Base-by-base conservation (phyloP, 2,329 filamentous ascomycete species). In the Calonectria fujianensis region DNA sequence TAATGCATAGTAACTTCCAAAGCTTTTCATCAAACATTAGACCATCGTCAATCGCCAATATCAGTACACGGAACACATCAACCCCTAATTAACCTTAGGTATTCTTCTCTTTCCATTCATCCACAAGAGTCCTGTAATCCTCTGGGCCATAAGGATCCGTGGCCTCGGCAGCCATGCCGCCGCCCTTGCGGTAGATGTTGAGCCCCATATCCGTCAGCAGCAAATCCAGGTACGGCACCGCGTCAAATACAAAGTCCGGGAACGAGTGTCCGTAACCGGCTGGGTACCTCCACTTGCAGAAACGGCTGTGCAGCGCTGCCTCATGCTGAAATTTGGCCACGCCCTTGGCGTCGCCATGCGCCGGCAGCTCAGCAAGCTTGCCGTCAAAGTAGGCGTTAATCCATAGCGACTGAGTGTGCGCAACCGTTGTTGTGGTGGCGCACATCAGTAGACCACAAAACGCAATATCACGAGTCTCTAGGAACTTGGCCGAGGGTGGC, bases 161-260 rank as follows among this genome's bases (percentile, higher is more conserved):
- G 37, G 89, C 85, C 79, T 93, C 91, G 1, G 85, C 85, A 67
- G 88, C 79, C 80, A 84, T 86, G 0, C 90, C 88, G 1, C 89
- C 88, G 13, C 87, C 84, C 85, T 93, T 94, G 41, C 91, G 85
- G 76, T 89, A 86, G 18, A 85, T 85, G 24, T 88, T 85, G 70
- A 96, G 83, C 0, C 91, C 93, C 71, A 96, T 79, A 82, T 96
- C 94, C 6, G 85, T 84, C 74, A 94, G 82, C 80, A 96, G 82
- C 80, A 93, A 80, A 83, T 96, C 94, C 24, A 95, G 82, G 73
- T 95, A 97, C 5, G 94, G 94, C 69, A 96, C 82, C 0, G 90
- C 90, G 82, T 97, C 95, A 80, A 96, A 96, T 24, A 94, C 92
- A 77, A 96, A 93, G 82, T 95, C 94, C 0, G 93, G 93, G 73